phyloP scores from a whole-genome alignment of 23 red algal genomes.

The Cyanidioschyzon merolae region DNA sequence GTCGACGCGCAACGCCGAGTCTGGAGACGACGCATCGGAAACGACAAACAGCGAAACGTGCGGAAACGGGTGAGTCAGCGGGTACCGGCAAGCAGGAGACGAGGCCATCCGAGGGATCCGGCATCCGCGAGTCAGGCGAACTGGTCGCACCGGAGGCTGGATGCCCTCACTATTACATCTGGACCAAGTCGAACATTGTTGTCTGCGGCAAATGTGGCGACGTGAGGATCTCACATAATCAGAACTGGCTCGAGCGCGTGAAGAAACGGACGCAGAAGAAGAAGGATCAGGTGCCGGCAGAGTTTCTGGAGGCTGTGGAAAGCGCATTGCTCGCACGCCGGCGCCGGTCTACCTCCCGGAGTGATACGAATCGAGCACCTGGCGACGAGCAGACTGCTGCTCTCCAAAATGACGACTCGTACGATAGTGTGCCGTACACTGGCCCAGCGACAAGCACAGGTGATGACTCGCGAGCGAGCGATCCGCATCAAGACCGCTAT shows the following conservation, averaged over 20 bases:
- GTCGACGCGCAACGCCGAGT: neutral
- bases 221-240: conserved; percentile 40
- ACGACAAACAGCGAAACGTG: conserved; percentile 3
- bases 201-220: conserved; percentile 59
- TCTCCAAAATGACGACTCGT: neutral
- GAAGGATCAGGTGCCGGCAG: neutral
- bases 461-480: neutral
- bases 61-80: neutral
- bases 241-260: conserved; percentile 69
- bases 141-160: neutral
- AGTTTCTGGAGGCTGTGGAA: neutral
- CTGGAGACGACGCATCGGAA: neutral
- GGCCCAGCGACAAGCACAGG: neutral
- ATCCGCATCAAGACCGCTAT: neutral
- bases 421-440: neutral
- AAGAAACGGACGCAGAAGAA: conserved; percentile 40
- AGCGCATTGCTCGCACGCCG: neutral
- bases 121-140: neutral
- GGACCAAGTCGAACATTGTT: conserved; percentile 48
- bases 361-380: neutral
- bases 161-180: conserved; percentile 80
- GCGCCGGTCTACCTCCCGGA: neutral
- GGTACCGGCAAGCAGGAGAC: neutral
- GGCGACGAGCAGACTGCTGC: neutral
- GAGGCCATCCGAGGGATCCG: neutral